Conservation (phyloP, 257 asterid species). For the Jaltomata sinuosa region DNA sequence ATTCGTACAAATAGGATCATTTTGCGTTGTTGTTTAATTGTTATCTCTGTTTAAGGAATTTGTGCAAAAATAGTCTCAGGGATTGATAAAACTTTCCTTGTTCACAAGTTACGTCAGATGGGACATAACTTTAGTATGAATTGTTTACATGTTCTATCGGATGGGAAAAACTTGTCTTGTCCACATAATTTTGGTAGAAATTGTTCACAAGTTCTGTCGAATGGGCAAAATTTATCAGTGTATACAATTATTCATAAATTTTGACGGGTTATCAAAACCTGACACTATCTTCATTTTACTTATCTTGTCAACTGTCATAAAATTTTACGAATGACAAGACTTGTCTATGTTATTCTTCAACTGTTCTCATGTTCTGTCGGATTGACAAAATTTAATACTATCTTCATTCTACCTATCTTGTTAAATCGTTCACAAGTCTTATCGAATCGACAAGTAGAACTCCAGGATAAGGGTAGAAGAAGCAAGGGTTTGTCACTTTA, state of each 20-base stretch:
- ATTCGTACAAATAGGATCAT: not conserved
- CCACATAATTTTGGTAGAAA: not conserved
- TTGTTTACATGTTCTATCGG: not conserved
- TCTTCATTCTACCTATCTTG: not conserved
- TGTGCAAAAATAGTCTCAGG: no score
- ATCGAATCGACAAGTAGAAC: no score
- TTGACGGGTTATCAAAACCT: not conserved
- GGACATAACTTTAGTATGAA: not conserved
- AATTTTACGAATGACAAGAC: no score
- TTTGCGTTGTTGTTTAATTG: not conserved
- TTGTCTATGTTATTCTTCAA: not conserved
- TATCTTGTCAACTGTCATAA: not conserved
- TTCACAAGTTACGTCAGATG: not conserved
- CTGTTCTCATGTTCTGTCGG: not conserved
- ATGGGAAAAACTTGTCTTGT: not conserved
- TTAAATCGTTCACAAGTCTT: not conserved
- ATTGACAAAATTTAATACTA: not conserved
- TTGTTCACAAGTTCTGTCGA: no score
- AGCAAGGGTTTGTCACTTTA: no score
- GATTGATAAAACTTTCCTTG: not conserved
- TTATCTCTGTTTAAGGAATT: not conserved
- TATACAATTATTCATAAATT: no score
- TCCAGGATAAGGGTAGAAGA: no score
- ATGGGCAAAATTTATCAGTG: no score
- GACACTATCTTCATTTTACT: not conserved